Evolutionary conservation across 257 asterid genomes (phyloP).

Genomic region (Scutellaria minor): DNA sequence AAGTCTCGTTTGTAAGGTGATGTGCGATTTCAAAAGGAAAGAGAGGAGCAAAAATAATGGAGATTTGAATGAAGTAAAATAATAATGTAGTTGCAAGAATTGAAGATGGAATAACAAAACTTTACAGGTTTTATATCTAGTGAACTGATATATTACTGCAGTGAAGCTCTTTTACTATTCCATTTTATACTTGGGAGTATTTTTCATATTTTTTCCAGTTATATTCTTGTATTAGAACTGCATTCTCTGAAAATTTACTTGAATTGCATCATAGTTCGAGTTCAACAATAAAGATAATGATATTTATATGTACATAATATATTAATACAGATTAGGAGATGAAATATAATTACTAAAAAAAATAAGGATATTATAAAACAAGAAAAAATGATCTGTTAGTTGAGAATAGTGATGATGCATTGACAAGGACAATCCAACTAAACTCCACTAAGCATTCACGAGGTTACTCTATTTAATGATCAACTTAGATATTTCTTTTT

Average conservation of each 20-base stretch:
- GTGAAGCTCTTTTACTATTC: neutral
- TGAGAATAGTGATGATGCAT: neutral
- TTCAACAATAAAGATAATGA: no score
- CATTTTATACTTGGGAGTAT: neutral
- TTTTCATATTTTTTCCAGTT: neutral
- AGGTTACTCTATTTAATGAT: neutral
- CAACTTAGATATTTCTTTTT: neutral
- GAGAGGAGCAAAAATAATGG: constrained; percentile 35
- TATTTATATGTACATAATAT: no score
- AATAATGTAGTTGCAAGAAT: constrained; percentile 26
- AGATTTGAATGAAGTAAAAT: constrained; percentile 29
- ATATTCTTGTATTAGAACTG: no score
- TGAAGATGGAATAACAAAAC: neutral
- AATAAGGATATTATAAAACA: no score
- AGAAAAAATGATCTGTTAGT: no score
- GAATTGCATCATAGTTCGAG: no score
- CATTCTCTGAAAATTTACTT: no score
- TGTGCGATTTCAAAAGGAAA: neutral
- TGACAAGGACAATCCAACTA: constrained; percentile 9
- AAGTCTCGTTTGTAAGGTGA: constrained; percentile 68
- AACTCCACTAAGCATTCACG: neutral
- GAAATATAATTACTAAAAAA: no score
- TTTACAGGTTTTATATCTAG: neutral
- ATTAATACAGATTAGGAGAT: no score
- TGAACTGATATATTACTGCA: no score